Evolutionary conservation across 331 rosid species (phyloP).

Genomic region (Cydonia oblonga): DNA sequence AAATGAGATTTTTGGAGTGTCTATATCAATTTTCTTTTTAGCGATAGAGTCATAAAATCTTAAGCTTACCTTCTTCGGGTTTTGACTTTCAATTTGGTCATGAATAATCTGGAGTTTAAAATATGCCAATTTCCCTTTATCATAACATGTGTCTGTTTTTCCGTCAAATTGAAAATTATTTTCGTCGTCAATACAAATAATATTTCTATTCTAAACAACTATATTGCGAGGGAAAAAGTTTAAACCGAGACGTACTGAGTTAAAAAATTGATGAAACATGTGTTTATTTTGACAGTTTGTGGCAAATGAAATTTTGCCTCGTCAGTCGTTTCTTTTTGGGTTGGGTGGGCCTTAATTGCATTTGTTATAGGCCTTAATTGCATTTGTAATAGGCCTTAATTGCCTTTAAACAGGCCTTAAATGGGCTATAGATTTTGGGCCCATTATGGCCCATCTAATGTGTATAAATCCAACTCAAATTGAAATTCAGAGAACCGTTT

Average conservation of each 20-base stretch:
- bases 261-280: not conserved
- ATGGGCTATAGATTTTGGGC: not conserved
- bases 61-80: no score
- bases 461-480: not conserved
- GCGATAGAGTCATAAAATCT: no score
- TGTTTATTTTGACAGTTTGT: no score
- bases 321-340: not conserved
- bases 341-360: not conserved
- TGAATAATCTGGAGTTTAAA: no score
- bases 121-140: not conserved
- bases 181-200: no score
- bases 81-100: not conserved
- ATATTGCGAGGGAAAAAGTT: not conserved
- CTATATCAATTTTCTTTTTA: no score
- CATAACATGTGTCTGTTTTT: no score
- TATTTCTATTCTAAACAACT: no score
- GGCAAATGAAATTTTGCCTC: not conserved
- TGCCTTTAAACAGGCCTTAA: no score
- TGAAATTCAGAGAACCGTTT: constrained; percentile 5
- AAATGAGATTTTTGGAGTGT: no score
- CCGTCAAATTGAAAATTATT: no score
- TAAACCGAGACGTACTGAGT: fast-evolving
- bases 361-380: not conserved
- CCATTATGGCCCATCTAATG: not conserved
- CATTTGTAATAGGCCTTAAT: not conserved